Conservation (phyloP, 352 stramenopile genomes). For the Globisporangium solare region DNA sequence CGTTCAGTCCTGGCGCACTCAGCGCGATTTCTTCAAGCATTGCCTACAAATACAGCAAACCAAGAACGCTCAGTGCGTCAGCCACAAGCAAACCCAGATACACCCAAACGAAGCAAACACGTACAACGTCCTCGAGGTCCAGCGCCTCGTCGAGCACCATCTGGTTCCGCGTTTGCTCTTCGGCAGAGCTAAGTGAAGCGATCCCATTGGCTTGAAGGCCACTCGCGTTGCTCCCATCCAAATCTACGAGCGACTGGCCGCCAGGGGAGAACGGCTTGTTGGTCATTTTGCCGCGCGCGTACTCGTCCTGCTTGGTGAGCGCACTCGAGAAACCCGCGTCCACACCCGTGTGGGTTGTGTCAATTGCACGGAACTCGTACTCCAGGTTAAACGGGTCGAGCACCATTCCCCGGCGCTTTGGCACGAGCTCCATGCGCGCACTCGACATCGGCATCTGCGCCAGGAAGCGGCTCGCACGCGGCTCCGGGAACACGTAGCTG, state of each 20-base stretch:
- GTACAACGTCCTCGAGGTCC: slow-evolving; percentile 24
- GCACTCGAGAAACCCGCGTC: slow-evolving; percentile 58
- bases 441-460: slow-evolving; percentile 70
- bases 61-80: background rate
- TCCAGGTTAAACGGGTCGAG: slow-evolving; percentile 38
- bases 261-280: slow-evolving; percentile 72
- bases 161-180: slow-evolving; percentile 35
- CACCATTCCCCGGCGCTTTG: slow-evolving; percentile 41
- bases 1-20: slow-evolving; percentile 44
- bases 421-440: slow-evolving; percentile 47
- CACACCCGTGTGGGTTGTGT: slow-evolving; percentile 22
- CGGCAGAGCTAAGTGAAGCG: slow-evolving; percentile 15
- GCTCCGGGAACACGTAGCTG: slow-evolving; percentile 12
- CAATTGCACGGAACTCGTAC: slow-evolving; percentile 59
- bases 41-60: slow-evolving; percentile 5
- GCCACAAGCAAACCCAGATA: background rate
- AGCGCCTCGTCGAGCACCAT: slow-evolving; percentile 24
- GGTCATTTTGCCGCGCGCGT: slow-evolving; percentile 72
- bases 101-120: background rate
- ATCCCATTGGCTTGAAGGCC: background rate
- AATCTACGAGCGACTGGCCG: slow-evolving; percentile 47
- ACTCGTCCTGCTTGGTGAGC: slow-evolving; percentile 74
- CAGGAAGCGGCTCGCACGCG: slow-evolving; percentile 47
- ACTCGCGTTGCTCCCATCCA: slow-evolving; percentile 5
- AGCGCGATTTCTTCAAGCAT: slow-evolving; percentile 43